Evolutionary conservation across 192 early-diverging fungal genomes (phyloP).

Genomic region (Dissophora ornata): DNA sequence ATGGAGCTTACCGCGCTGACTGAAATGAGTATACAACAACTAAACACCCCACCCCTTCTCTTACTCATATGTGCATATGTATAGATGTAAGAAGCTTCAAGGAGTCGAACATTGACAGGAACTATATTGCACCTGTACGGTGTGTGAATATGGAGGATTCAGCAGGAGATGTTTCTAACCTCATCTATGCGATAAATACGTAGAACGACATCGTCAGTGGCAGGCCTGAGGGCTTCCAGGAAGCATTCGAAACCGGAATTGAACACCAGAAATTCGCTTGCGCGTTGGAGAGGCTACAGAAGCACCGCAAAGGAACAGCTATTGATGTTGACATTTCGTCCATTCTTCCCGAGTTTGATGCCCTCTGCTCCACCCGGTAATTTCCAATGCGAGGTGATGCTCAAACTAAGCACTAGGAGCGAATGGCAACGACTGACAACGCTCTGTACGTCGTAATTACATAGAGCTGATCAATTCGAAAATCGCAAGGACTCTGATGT

Average conservation of each 20-base stretch:
- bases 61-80: background rate
- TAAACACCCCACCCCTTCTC: background rate
- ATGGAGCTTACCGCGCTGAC: too few species aligned
- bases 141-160: too few species aligned
- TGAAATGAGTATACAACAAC: too few species aligned
- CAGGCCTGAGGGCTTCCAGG: constrained; percentile 12
- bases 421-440: background rate
- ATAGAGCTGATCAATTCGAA: constrained; percentile 31
- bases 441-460: background rate
- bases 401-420: background rate
- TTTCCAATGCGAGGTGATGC: background rate
- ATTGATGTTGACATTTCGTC: constrained; percentile 8
- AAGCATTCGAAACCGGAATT: constrained; percentile 22
- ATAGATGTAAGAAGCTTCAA: background rate
- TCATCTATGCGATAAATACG: too few species aligned
- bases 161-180: too few species aligned
- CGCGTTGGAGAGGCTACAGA: constrained; percentile 19
- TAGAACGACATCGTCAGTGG: constrained; percentile 1
- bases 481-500: constrained; percentile 22
- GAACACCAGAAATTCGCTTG: constrained; percentile 39
- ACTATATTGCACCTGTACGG: too few species aligned
- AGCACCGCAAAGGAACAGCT: background rate
- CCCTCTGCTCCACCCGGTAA: constrained; percentile 30
- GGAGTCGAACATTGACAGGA: too few species aligned
- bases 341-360: constrained; percentile 35